Base-by-base conservation (phyloP, 805 yeast species). In the Teunomyces tritomae region DNA sequence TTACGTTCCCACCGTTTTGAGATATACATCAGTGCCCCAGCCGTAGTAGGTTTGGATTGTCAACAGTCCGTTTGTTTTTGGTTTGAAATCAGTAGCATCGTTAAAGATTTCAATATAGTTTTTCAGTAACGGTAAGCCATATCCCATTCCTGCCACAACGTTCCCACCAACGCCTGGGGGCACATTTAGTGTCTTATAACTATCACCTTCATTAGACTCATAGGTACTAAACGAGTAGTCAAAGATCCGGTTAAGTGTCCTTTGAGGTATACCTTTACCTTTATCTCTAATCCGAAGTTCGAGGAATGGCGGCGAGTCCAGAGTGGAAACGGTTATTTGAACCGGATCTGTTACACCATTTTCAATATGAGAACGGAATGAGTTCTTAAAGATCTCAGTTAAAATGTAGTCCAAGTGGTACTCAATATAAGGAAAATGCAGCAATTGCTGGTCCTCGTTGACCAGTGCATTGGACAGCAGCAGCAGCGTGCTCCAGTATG, bases 81-180 rank as follows among this genome's bases (percentile, higher is more conserved):
- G 48, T 16, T 45, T 46, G 17, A 20, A 13, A n/a, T 37, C 40
- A 8, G 61, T 32, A 3, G 70, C 64, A 44, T 67, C 73, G 50
- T 71, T 71, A 53, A 73, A 73, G 2, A 71, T 65, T 55, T 73
- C 76, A 14, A 71, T 61, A 55, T 73, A 73, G 52, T 64, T 67
- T 52, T 68, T 72, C 71, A 91, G 87, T 52, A 92, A 70, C 5
- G 98, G 98, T 47, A 92, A 67, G 0, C 99, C 99, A 62, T 89
- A 92, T 0, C 98, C 98, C 87, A 94, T 87, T 0, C 99, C 99
- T 0, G 97, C 96, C 30, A 92, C 82, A 7, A 78, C 71, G 57
- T 78, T 78, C 1, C 87, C 85, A 1, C 85, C 85, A 20, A 77
- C 75, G 1, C 90, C 91, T 0, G 90, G 91, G 29, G 86, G 83